Evolutionary conservation across 2,329 filamentous ascomycete species (phyloP), one percentile per base, ranked within the genome.

Genomic region (Trichoderma polysporum): DNA sequence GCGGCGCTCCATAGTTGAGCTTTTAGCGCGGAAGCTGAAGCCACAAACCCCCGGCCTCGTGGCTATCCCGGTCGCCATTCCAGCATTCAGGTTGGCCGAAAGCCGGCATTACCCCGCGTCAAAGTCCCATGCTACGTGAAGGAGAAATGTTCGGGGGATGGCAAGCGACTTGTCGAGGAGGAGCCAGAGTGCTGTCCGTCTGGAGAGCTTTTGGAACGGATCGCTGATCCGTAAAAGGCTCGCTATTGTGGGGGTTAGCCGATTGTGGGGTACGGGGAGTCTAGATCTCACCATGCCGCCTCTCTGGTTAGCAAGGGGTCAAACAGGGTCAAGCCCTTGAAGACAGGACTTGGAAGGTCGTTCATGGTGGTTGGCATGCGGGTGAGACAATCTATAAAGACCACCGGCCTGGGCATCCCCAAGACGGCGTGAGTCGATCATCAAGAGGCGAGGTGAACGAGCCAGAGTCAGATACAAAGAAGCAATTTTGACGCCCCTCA

Each of bases 181-280:
- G 12, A 4, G 15, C 17, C 25, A 31, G 25, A n/a, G 17, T 53
- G 2, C 8, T 53, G 12, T 29, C 15, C 27, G 50, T 33, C 25
- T 53, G 2, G 27, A 25, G 13, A 22, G n/a, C 31, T n/a, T 35
- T 58, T 25, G 25, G 27, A 13, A 59, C 57, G 57, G 57, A 47
- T 59, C 39, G 29, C 19, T 33, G 58, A 61, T 61, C 58, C 58
- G 58, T 50, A 19, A 53, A 31, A 29, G 59, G 49, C n/a, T 54
- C 29, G 35, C 25, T 31, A 5, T 57, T 56, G 29, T 47, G 62
- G 62, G 62, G 53, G 52, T 56, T 65, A 57, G 62, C 62, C 62
- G 53, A 65, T 65, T 65, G 62, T 57, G 62, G 62, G 62, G 62
- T 65, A 65, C 45, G 53, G 62, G 52, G 62, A 57, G 62, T 65